phyloP scores from a whole-genome alignment of 495 filamentous ascomycete genomes.

The Corynascus novoguineensis region DNA sequence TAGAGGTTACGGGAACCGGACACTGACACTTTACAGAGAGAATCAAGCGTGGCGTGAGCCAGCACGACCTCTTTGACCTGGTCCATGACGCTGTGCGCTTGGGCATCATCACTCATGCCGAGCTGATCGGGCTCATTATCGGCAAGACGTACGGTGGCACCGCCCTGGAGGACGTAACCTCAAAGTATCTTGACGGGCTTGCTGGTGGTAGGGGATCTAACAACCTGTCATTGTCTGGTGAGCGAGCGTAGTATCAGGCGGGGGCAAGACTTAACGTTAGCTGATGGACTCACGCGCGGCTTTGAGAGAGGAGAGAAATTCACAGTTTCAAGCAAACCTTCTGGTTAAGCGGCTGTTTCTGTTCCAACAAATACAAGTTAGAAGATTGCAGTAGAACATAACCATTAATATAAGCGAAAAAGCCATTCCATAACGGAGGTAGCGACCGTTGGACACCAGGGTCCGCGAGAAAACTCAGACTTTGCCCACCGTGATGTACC shows the following conservation, averaged over 20 bases:
- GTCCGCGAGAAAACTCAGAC: too few species aligned
- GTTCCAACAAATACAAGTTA: too few species aligned
- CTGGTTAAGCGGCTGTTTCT: too few species aligned
- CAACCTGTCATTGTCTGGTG: constrained; percentile 24
- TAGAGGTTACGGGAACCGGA: not conserved
- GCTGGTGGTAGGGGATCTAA: constrained; percentile 19
- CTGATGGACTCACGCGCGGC: not conserved
- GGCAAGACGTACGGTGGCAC: constrained; percentile 29
- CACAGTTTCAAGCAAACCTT: too few species aligned
- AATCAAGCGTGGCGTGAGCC: constrained; percentile 30
- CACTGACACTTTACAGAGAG: constrained; percentile 17
- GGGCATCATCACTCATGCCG: constrained; percentile 30
- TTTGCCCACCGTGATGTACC: too few species aligned
- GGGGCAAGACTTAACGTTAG: not conserved
- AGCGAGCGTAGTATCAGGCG: constrained; percentile 7
- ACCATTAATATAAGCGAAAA: not conserved
- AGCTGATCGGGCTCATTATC: constrained; percentile 34
- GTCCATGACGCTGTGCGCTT: constrained; percentile 31
- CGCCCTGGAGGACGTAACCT: constrained; percentile 27
- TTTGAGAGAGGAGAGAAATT: too few species aligned
- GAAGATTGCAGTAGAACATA: too few species aligned
- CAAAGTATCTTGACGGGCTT: constrained; percentile 31
- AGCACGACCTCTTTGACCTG: constrained; percentile 29
- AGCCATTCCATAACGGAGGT: too few species aligned
- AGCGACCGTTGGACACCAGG: too few species aligned